Evolutionary conservation across 208 protist genomes (phyloP).

Genomic region (Leishmania tropica): DNA sequence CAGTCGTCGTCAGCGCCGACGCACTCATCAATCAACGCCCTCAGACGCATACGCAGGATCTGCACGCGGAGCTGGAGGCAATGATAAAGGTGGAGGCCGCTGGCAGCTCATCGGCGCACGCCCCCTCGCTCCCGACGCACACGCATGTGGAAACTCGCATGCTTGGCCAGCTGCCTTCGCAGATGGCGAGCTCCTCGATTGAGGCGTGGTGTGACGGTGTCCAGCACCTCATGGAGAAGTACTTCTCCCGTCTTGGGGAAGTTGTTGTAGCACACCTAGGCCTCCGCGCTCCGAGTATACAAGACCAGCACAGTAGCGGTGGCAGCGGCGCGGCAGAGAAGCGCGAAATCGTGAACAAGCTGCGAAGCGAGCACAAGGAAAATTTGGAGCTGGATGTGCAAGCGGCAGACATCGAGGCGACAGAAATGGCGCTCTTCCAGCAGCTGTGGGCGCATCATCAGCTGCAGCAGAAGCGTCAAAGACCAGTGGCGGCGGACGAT

Average conservation of each 20-base stretch:
- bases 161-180: neutral
- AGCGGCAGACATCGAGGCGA: conserved; percentile 6
- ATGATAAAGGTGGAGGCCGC: neutral
- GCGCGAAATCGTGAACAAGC: neutral
- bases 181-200: neutral
- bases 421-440: conserved; percentile 8
- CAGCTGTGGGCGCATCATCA: conserved; percentile 14
- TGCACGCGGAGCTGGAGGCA: neutral
- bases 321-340: neutral
- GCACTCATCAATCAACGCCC: neutral
- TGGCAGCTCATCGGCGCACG: neutral
- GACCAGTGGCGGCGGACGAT: neutral
- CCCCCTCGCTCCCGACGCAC: neutral
- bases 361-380: conserved; percentile 5
- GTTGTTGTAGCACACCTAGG: conserved; percentile 6
- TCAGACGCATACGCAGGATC: neutral
- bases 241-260: conserved; percentile 11
- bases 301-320: neutral
- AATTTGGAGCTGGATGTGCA: conserved; percentile 19
- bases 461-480: neutral
- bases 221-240: conserved; percentile 10
- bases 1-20: neutral
- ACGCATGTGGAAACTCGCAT: neutral
- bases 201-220: conserved; percentile 10
- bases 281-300: neutral